A percentile compares a stretch with the other conserved stretches of the same genome.
These are phyloP conservation scores for Bipolaris victoriae DNA, from an alignment of 2,329 filamentous ascomycete species.

Conservation along the genomic window DNA sequence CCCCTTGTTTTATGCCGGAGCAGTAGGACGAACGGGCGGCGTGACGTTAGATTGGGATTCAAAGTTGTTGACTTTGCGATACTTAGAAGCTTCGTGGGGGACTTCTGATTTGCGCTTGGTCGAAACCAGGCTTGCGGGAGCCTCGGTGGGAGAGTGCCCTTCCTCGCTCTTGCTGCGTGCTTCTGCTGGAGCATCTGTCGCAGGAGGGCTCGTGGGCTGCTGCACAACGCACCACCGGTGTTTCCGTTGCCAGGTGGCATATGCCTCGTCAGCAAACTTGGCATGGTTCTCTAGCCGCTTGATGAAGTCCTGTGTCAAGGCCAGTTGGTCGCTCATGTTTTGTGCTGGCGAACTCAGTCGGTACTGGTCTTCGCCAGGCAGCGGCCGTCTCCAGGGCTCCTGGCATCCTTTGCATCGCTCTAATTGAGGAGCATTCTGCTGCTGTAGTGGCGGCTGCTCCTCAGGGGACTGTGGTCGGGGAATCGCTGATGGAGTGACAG, in stretches of 20 bases:
- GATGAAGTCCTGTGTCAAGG: conserved; percentile 23
- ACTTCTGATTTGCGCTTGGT: conserved; percentile 30
- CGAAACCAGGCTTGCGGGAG: conserved; percentile 8
- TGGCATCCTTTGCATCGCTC: conserved; percentile 29
- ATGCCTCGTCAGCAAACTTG: conserved; percentile 27
- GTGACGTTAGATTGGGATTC: conserved; percentile 15
- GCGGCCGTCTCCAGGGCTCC: conserved; percentile 29
- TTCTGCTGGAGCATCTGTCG: conserved; percentile 12
- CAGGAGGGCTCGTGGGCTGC: conserved; percentile 6
- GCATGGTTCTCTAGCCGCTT: conserved; percentile 24
- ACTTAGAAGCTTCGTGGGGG: conserved; percentile 20
- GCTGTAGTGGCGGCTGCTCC: conserved; percentile 12
- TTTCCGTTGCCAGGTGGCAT: conserved; percentile 12
- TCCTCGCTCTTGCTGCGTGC: conserved; percentile 9
- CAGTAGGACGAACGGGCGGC: conserved; percentile 22
- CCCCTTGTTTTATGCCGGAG: conserved; percentile 14
- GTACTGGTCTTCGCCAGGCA: conserved; percentile 21
- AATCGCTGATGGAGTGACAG: conserved; percentile 5
- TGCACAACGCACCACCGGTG: conserved; percentile 10
- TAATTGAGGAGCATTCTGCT: conserved; percentile 23
- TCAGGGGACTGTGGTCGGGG: conserved; percentile 3
- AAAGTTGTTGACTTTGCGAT: conserved; percentile 20
- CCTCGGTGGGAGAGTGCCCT: background rate
- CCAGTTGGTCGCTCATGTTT: conserved; percentile 22
- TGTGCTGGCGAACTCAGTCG: conserved; percentile 21